These are phyloP conservation scores for Mrakia frigida DNA, from an alignment of 768 basidiomycete species.

Conservation along the genomic window DNA sequence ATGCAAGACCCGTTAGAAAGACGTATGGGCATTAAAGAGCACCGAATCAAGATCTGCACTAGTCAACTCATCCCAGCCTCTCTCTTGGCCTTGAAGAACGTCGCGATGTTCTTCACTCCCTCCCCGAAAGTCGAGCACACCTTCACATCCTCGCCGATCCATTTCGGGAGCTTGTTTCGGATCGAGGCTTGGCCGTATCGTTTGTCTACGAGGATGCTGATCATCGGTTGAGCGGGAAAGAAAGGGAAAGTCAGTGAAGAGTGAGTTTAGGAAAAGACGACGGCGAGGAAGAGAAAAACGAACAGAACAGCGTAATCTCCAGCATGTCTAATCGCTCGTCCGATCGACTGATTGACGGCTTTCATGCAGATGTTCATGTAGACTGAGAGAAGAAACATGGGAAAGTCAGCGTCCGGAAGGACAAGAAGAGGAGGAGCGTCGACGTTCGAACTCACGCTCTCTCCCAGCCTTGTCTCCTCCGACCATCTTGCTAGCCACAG, in stretches of 20 bases:
- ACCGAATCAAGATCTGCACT: no score
- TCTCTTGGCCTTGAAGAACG: conserved; percentile 61
- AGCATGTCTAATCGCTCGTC: conserved; percentile 85
- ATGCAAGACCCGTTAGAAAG: no score
- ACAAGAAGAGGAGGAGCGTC: not conserved
- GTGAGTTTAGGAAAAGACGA: not conserved
- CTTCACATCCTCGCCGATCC: conserved; percentile 66
- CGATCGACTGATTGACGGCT: conserved; percentile 95
- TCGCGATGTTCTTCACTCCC: conserved; percentile 61
- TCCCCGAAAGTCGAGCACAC: conserved; percentile 65
- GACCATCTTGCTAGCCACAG: conserved; percentile 46
- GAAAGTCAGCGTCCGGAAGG: conserved; percentile 2
- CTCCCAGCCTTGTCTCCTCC: conserved; percentile 78
- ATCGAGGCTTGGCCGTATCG: conserved; percentile 70
- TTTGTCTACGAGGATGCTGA: conserved; percentile 65
- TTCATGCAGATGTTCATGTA: conserved; percentile 45
- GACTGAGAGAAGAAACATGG: not conserved
- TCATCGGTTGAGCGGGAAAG: not conserved
- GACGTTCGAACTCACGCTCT: conserved; percentile 48
- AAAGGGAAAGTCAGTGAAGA: not conserved
- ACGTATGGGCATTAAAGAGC: no score
- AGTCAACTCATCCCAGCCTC: conserved; percentile 40
- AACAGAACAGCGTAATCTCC: conserved; percentile 81
- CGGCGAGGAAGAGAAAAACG: not conserved
- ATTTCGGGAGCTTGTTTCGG: conserved; percentile 74